Conservation (phyloP, 331 rosid genomes). For the Quercus tomentella region DNA sequence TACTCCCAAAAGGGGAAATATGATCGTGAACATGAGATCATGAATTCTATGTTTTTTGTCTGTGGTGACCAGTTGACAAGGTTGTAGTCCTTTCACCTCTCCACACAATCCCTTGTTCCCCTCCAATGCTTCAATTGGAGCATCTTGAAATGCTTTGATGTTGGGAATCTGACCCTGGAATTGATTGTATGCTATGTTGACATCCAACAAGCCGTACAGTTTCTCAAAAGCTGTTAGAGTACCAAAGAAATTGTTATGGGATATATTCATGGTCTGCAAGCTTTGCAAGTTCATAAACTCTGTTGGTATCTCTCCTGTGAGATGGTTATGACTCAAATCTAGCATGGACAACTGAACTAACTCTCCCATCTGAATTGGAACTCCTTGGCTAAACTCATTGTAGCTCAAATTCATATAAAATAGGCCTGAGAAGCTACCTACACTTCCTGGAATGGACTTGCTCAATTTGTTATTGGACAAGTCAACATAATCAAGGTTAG, state of each 20-base stretch:
- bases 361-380: slow-evolving; percentile 30
- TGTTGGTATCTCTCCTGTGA: slow-evolving; percentile 35
- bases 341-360: slow-evolving; percentile 22
- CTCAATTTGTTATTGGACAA: slow-evolving; percentile 33
- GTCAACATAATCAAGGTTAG: slow-evolving; percentile 20
- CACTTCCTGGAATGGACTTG: slow-evolving; percentile 27
- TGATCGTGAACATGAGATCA: not conserved
- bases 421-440: slow-evolving; percentile 3
- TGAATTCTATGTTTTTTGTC: not conserved
- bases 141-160: slow-evolving; percentile 25
- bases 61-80: slow-evolving; percentile 14
- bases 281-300: slow-evolving; percentile 10
- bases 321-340: slow-evolving; percentile 30
- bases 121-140: slow-evolving; percentile 24
- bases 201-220: slow-evolving; percentile 17
- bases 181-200: slow-evolving; percentile 39
- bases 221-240: slow-evolving; percentile 19
- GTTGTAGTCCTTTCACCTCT: slow-evolving; percentile 12
- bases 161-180: slow-evolving; percentile 35
- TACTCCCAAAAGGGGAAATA: slow-evolving; percentile 15
- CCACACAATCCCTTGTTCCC: slow-evolving; percentile 47
- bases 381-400: slow-evolving; percentile 27
- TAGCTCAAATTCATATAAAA: slow-evolving; percentile 36
- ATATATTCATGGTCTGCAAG: slow-evolving; percentile 44
- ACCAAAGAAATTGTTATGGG: slow-evolving; percentile 45